These are phyloP conservation scores for Pterocarpus santalinus DNA, from an alignment of 306 rosid genomes.

Conservation along the genomic window DNA sequence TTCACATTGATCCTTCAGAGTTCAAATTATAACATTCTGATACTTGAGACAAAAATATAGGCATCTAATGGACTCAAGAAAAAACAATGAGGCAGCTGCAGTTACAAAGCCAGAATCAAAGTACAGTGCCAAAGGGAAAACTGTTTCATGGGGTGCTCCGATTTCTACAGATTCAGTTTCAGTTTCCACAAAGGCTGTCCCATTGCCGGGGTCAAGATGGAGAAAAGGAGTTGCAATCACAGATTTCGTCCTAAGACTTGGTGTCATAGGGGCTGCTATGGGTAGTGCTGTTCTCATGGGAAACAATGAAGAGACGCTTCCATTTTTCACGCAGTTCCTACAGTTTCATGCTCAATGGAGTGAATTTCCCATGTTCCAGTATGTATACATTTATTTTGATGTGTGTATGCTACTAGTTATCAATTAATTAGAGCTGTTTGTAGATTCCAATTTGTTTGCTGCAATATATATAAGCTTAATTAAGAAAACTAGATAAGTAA, in stretches of 20 bases:
- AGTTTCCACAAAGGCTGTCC: slow-evolving; percentile 32
- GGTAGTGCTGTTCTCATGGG: slow-evolving; percentile 52
- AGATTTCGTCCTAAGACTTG: slow-evolving; percentile 57
- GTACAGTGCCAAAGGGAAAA: slow-evolving; percentile 49
- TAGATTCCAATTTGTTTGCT: too few relatives aligned
- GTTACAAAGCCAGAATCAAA: slow-evolving; percentile 28
- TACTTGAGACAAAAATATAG: not conserved
- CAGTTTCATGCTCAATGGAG: slow-evolving; percentile 68
- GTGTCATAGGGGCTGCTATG: slow-evolving; percentile 55
- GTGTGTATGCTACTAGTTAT: too few relatives aligned
- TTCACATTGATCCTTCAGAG: not conserved
- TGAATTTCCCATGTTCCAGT: slow-evolving; percentile 57
- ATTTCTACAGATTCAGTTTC: not conserved
- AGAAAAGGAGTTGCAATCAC: slow-evolving; percentile 54
- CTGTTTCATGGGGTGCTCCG: slow-evolving; percentile 30
- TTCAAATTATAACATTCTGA: not conserved
- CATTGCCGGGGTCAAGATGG: slow-evolving; percentile 30
- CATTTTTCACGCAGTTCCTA: slow-evolving; percentile 72
- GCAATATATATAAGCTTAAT: not conserved
- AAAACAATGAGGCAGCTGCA: not conserved
- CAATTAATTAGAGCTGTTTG: too few relatives aligned
- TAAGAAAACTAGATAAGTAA: not conserved
- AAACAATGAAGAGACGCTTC: slow-evolving; percentile 52
- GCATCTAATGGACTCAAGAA: slow-evolving; percentile 44
- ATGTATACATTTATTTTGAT: not conserved